A percentile compares a stretch with the other conserved stretches of the same genome.
These are phyloP conservation scores for Tuber aestivum DNA, from an alignment of 495 filamentous ascomycete genomes.

Conservation along the genomic window DNA sequence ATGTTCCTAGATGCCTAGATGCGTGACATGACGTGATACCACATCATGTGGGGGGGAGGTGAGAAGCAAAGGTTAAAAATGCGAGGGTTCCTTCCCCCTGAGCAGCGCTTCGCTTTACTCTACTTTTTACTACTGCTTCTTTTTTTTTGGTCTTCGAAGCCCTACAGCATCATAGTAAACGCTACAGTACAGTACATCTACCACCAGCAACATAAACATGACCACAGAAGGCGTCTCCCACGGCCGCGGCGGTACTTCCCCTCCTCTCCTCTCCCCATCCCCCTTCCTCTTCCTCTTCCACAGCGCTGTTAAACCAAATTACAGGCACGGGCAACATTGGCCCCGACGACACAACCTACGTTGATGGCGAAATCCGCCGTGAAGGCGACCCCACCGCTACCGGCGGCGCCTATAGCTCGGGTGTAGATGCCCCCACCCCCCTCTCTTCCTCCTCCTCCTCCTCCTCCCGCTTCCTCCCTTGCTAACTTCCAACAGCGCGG, in stretches of 20 bases:
- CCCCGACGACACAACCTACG: conserved; percentile 35
- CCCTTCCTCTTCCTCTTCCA: background rate
- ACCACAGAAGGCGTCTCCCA: conserved; percentile 32
- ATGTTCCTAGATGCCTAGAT: background rate
- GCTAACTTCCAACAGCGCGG: conserved; percentile 31
- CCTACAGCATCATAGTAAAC: background rate
- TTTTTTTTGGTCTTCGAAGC: background rate
- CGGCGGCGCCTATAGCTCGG: conserved; percentile 37
- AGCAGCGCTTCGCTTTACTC: background rate
- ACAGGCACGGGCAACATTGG: conserved; percentile 39
- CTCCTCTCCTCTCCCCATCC: background rate
- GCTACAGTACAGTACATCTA: too few species aligned
- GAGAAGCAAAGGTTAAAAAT: conserved; percentile 1
- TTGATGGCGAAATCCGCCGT: conserved; percentile 40
- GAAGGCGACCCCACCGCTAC: conserved; percentile 31
- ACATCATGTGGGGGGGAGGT: too few species aligned
- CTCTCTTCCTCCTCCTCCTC: background rate
- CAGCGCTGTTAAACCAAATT: background rate
- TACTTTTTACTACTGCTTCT: background rate
- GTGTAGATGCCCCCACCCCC: conserved; percentile 19
- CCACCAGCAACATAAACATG: conserved; percentile 6
- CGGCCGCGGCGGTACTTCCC: conserved; percentile 36
- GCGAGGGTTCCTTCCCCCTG: background rate
- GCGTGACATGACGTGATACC: background rate
- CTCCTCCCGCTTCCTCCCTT: background rate